These are phyloP conservation scores for Fusarium pseudograminearum DNA, from an alignment of 2,329 filamentous ascomycete species.

Conservation along the genomic window DNA sequence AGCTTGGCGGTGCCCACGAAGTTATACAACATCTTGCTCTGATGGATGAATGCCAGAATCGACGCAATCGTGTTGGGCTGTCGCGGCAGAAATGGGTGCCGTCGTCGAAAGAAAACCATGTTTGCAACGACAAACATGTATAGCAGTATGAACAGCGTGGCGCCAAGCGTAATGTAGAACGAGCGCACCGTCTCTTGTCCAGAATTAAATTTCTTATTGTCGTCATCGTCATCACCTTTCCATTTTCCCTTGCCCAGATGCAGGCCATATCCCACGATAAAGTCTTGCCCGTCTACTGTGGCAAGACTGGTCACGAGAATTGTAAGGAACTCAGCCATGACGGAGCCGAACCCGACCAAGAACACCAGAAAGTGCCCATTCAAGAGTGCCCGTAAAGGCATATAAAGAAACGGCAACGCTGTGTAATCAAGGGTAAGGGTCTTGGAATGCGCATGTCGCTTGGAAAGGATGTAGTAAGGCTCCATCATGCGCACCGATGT, in stretches of 20 bases:
- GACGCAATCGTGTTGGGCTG: constrained; percentile 83
- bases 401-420: constrained; percentile 75
- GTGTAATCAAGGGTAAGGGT: constrained; percentile 80
- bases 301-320: constrained; percentile 75
- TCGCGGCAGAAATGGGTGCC: constrained; percentile 78
- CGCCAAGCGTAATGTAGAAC: constrained; percentile 73
- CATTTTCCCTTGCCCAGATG: constrained; percentile 16
- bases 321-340: constrained; percentile 79
- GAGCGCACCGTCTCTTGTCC: constrained; percentile 72
- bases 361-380: constrained; percentile 76
- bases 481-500: constrained; percentile 79
- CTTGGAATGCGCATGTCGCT: constrained; percentile 72
- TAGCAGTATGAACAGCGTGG: constrained; percentile 73
- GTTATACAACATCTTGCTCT: constrained; percentile 81
- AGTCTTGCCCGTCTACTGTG: constrained; percentile 72
- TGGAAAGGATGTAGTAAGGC: constrained; percentile 77
- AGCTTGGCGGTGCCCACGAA: constrained; percentile 78
- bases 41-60: constrained; percentile 81
- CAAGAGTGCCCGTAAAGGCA: constrained; percentile 70
- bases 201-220: constrained; percentile 56
- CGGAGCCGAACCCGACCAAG: constrained; percentile 75
- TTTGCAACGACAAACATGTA: constrained; percentile 72
- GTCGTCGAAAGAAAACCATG: constrained; percentile 71
- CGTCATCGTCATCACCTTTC: constrained; percentile 28
- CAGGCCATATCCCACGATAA: constrained; percentile 55